These are phyloP conservation scores for Phlyctochytrium bullatum DNA, from an alignment of 192 early-diverging fungal species.

Conservation along the genomic window DNA sequence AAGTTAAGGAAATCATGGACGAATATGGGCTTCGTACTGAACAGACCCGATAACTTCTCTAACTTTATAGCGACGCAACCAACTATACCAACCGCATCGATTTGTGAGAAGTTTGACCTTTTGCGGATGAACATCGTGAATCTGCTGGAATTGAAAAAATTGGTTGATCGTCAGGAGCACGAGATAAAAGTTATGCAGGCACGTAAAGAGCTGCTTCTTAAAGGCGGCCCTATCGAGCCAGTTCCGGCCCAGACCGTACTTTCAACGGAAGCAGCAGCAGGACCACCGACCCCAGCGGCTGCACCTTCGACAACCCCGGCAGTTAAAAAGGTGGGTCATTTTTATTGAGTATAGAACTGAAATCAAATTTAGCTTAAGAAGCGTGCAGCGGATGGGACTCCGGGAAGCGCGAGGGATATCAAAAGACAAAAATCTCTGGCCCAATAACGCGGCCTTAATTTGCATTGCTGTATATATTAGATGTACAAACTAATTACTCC, in stretches of 20 bases:
- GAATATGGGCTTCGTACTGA: constrained; percentile 56
- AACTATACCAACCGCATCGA: constrained; percentile 74
- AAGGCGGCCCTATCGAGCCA: constrained; percentile 10
- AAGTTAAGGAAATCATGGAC: constrained; percentile 52
- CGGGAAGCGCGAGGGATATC: background rate
- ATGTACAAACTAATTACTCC: background rate
- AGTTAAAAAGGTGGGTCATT: background rate
- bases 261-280: too few relatives aligned
- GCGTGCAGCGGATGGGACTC: background rate
- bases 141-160: constrained; percentile 80
- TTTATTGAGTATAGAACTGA: too few relatives aligned
- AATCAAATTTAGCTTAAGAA: background rate
- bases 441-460: background rate
- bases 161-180: constrained; percentile 74
- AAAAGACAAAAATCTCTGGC: background rate
- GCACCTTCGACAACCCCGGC: too few relatives aligned
- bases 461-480: background rate
- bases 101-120: constrained; percentile 77
- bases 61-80: constrained; percentile 54
- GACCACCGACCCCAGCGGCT: too few relatives aligned
- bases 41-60: background rate
- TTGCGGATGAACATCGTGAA: constrained; percentile 71
- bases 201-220: constrained; percentile 9
- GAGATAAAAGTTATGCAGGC: constrained; percentile 40
- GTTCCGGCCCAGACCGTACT: too few relatives aligned